These are phyloP conservation scores for Mycosphaerella arachidis DNA, from an alignment of 2,329 filamentous ascomycete species.

Conservation along the genomic window DNA sequence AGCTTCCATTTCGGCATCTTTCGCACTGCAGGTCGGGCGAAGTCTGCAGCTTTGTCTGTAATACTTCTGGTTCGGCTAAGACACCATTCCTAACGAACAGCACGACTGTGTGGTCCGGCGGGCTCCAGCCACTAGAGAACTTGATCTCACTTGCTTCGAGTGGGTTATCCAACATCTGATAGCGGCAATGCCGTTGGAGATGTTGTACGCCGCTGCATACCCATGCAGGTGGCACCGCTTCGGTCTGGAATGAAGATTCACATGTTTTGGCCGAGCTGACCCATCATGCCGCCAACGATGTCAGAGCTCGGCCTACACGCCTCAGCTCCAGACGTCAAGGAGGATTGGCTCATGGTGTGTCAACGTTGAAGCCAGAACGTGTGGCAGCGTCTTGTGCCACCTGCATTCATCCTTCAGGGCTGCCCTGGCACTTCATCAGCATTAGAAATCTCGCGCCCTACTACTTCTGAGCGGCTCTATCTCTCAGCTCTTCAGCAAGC, in stretches of 20 bases:
- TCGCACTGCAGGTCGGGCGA: neutral
- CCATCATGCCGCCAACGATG: neutral
- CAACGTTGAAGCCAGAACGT: neutral
- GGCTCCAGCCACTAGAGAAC: neutral
- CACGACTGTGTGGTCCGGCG: neutral
- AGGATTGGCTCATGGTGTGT: neutral
- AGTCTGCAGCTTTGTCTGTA: neutral
- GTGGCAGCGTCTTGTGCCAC: neutral
- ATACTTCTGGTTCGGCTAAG: conserved; percentile 7
- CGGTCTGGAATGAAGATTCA: neutral
- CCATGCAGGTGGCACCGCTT: neutral
- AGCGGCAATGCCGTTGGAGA: neutral
- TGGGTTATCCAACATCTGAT: neutral
- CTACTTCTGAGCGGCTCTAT: neutral
- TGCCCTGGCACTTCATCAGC: neutral
- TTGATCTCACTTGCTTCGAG: neutral
- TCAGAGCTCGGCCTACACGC: neutral
- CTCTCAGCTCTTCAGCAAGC: neutral
- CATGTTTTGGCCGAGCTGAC: conserved; percentile 1
- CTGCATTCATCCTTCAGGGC: neutral
- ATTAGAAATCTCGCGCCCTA: neutral
- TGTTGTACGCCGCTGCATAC: neutral
- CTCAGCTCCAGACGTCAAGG: neutral
- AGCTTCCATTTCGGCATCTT: neutral
- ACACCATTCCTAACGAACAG: neutral